These are phyloP conservation scores for Sporothrix globosa DNA, from an alignment of 2,329 filamentous ascomycete species.

Conservation along the genomic window DNA sequence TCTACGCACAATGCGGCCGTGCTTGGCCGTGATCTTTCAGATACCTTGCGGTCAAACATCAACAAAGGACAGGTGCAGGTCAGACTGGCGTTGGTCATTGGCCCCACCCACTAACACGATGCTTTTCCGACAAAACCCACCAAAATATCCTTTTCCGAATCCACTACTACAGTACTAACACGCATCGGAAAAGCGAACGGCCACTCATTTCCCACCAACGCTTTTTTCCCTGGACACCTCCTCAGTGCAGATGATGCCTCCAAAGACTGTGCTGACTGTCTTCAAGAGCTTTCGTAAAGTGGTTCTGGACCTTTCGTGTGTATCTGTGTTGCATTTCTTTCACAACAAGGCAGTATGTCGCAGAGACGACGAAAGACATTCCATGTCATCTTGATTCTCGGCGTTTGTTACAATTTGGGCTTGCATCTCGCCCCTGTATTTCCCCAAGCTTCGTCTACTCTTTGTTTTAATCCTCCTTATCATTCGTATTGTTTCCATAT, in stretches of 20 bases:
- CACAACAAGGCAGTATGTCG: background rate
- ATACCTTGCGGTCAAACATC: constrained; percentile 3
- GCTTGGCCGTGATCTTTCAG: background rate
- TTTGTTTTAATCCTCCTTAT: background rate
- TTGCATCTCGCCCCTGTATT: background rate
- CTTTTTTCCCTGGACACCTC: background rate
- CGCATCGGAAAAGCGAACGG: constrained; percentile 4
- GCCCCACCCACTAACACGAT: constrained; percentile 3
- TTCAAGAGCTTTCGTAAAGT: background rate
- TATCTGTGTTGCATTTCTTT: background rate
- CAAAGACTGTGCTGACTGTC: background rate
- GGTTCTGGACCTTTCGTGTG: background rate
- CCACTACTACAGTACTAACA: constrained; percentile 2
- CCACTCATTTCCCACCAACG: background rate
- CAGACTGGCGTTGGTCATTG: background rate
- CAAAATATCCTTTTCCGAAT: constrained; percentile 6
- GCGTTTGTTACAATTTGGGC: background rate
- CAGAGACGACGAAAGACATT: constrained; percentile 6
- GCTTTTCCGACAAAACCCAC: constrained; percentile 6
- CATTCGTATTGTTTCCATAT: background rate
- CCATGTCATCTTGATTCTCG: background rate
- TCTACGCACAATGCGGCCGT: too few species aligned
- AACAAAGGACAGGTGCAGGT: background rate
- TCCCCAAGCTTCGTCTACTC: background rate
- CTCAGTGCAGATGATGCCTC: background rate